Base-by-base conservation (phyloP, 2,329 filamentous ascomycete genomes). In the Venturia pyrina region DNA sequence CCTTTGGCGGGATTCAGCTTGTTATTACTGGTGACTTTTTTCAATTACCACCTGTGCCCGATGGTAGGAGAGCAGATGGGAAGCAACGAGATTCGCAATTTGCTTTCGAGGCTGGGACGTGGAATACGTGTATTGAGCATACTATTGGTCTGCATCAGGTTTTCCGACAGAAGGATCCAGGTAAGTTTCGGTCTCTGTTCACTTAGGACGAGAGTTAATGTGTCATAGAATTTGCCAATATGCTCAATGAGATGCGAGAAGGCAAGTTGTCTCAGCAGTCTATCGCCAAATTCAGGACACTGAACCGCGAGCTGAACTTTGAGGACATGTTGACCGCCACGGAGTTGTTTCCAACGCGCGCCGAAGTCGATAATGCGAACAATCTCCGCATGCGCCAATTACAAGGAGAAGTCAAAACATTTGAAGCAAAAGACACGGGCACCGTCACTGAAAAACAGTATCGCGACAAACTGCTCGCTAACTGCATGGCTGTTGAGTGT, bases 1-100 rank as follows among this genome's bases (percentile, higher is more conserved):
- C 95, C 0, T 99, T 96, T 81, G 96, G 95, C 65, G 95, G 95
- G 5, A 98, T 99, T 59, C 95, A 99, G 71, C 83, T 99, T 40
- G 85, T 99, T 66, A 90, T 99, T 67, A 99, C 95, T 0, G 95
- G 95, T 3, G 95, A 99, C 73, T 99, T 99, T 78, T 99, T 99
- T 77, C 95, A 99, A 75, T 79, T 99, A 3, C 95, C 95, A 0
- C 95, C 95, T 0, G 95, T 99, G 0, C 93, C 93, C 1, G 93
- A 97, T 44, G 80, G 80, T 50, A 86, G 85, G 53, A 85, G 87
- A 19, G 10, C 24, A 17, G 53, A 59, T 19, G 53, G 53, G 28
- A 34, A 32, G 19, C 37, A 62, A 19, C 21, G 40, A 64, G 83
- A 87, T 34, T 86, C 88, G 60, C 96, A 92, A 73, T 99, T 99